Percentiles rank a stretch among this genome's conserved stretches.
Evolutionary conservation across 768 basidiomycete genomes (phyloP).

Genomic region (Leucocoprinus leucothites): DNA sequence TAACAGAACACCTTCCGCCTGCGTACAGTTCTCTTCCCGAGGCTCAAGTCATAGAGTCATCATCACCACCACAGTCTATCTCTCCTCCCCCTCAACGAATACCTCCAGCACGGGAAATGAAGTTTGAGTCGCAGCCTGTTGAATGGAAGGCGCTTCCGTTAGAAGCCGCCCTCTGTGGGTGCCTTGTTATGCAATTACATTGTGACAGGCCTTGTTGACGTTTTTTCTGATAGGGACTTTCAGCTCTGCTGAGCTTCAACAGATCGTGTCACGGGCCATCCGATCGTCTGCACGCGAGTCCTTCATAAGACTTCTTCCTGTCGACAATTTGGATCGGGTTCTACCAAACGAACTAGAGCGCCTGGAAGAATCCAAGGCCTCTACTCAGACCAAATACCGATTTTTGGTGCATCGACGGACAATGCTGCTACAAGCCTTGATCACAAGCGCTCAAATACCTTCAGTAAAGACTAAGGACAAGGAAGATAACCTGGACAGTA

Average conservation of each 20-base stretch:
- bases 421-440: constrained; percentile 70
- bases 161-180: constrained; percentile 61
- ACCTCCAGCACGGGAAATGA: constrained; percentile 45
- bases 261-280: constrained; percentile 70
- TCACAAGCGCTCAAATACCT: constrained; percentile 33
- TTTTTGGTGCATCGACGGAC: constrained; percentile 65
- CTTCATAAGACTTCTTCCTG: constrained; percentile 66
- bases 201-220: constrained; percentile 10
- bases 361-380: constrained; percentile 46
- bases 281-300: constrained; percentile 65
- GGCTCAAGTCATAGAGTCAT: constrained; percentile 7
- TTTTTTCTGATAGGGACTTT: constrained; percentile 44
- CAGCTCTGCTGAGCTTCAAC: constrained; percentile 59
- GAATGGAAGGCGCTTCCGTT: constrained; percentile 67
- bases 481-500: constrained; percentile 34
- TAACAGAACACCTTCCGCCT: constrained; percentile 9
- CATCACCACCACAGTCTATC: neutral
- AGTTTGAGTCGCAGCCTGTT: constrained; percentile 56
- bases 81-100: constrained; percentile 31
- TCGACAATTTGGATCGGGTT: constrained; percentile 56
- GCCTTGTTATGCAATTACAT: neutral
- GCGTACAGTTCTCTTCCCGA: constrained; percentile 10
- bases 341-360: constrained; percentile 59
- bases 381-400: constrained; percentile 63
- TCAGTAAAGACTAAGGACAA: constrained; percentile 33